These are phyloP conservation scores for Penicillium sp. DNA, from an alignment of 2,329 filamentous ascomycete species.

Conservation along the genomic window DNA sequence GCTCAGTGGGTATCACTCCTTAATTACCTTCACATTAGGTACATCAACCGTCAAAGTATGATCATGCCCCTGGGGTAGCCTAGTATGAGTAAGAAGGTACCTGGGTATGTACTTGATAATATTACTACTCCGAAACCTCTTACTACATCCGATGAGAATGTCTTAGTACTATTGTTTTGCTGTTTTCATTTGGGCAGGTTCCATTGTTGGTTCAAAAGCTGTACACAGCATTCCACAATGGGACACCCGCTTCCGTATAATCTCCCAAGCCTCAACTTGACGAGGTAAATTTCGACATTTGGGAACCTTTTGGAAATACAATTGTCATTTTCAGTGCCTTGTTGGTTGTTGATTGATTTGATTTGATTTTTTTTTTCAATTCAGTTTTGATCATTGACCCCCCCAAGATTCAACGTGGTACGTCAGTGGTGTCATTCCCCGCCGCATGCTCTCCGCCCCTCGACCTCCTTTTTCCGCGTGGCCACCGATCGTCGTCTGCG, in stretches of 20 bases:
- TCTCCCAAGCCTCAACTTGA: background rate
- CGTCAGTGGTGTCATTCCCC: constrained; percentile 8
- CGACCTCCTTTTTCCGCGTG: constrained; percentile 24
- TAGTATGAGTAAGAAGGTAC: too few relatives aligned
- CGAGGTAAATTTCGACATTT: background rate
- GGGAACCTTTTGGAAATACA: background rate
- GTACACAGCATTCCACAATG: constrained; percentile 6
- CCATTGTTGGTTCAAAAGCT: background rate
- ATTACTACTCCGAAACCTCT: too few relatives aligned
- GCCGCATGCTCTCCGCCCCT: constrained; percentile 19
- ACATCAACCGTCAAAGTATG: too few relatives aligned
- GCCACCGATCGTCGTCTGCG: constrained; percentile 20
- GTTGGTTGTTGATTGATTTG: background rate
- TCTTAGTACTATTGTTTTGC: background rate
- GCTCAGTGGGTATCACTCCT: too few relatives aligned
- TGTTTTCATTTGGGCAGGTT: constrained; percentile 5
- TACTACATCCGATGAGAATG: too few relatives aligned
- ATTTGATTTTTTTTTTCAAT: background rate
- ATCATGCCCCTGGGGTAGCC: too few relatives aligned
- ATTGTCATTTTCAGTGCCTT: background rate
- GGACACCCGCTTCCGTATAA: constrained; percentile 6
- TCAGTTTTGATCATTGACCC: background rate
- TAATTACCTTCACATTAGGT: too few relatives aligned
- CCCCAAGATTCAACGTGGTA: background rate
- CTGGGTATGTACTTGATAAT: too few relatives aligned